phyloP scores from a whole-genome alignment of 2,329 filamentous ascomycete species.

The Tolypocladium album region DNA sequence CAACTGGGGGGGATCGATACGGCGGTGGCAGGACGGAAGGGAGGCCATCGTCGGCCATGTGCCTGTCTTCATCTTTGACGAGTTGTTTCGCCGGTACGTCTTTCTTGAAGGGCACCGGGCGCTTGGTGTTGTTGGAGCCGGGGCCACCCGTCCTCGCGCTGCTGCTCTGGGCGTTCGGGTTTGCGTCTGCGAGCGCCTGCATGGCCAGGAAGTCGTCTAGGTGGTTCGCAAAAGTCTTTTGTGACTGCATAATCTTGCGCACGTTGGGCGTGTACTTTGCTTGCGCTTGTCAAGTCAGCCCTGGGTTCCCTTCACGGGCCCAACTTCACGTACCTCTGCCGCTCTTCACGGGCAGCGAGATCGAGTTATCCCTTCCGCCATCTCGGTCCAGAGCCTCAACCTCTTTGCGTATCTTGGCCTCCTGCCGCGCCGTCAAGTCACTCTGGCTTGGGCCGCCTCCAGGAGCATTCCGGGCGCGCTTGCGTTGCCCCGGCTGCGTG shows the following conservation, averaged over 20 bases:
- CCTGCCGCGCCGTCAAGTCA: conserved; percentile 71
- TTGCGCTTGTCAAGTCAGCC: conserved; percentile 15
- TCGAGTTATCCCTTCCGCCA: conserved; percentile 60
- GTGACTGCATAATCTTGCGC: conserved; percentile 66
- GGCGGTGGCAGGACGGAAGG: conserved; percentile 24
- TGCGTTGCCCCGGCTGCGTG: conserved; percentile 47
- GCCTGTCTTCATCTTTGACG: conserved; percentile 14
- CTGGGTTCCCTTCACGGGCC: background rate
- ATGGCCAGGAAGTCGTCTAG: conserved; percentile 68
- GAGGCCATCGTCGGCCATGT: conserved; percentile 13
- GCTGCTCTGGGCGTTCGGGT: conserved; percentile 16
- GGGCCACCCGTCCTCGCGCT: conserved; percentile 15
- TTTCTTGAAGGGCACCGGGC: conserved; percentile 13
- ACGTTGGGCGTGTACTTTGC: conserved; percentile 58
- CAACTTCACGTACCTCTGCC: conserved; percentile 23
- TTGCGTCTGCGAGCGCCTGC: conserved; percentile 31
- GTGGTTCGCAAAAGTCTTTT: conserved; percentile 77
- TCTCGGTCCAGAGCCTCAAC: conserved; percentile 77
- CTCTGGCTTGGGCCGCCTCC: conserved; percentile 36
- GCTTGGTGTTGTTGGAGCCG: conserved; percentile 16
- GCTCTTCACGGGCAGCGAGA: conserved; percentile 52
- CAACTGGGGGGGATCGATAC: conserved; percentile 17
- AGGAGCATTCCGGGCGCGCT: conserved; percentile 55
- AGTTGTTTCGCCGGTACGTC: conserved; percentile 11
- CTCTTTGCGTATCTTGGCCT: conserved; percentile 70